These are phyloP conservation scores for Litsea cubeba DNA, from an alignment of 164 flowering plant genomes.

Conservation along the genomic window DNA sequence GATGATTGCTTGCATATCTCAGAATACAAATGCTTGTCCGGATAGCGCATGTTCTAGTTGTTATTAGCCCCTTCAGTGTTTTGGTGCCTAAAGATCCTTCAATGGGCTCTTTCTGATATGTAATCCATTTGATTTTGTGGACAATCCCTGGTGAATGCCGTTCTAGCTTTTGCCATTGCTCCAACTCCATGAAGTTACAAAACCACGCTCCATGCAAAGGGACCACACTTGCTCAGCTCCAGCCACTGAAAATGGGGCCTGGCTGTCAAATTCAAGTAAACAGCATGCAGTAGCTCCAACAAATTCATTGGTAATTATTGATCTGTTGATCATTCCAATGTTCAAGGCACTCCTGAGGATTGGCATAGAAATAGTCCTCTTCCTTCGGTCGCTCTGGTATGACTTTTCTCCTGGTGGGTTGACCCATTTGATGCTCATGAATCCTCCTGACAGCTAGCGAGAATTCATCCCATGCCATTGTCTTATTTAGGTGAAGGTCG, in stretches of 20 bases:
- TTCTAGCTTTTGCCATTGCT: too few species aligned
- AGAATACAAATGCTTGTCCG: too few species aligned
- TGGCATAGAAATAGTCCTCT: constrained; percentile 14
- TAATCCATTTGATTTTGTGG: too few species aligned
- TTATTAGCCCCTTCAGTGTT: too few species aligned
- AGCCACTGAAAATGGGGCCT: constrained; percentile 2
- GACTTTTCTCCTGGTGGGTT: constrained; percentile 13
- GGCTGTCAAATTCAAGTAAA: neutral
- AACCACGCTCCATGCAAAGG: too few species aligned
- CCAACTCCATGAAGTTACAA: too few species aligned
- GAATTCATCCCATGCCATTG: constrained; percentile 12
- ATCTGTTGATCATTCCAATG: constrained; percentile 3
- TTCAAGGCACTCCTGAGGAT: constrained; percentile 14
- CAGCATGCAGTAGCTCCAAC: neutral
- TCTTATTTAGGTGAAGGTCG: constrained; percentile 12
- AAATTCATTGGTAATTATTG: neutral
- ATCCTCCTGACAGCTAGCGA: neutral
- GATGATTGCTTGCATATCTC: too few species aligned
- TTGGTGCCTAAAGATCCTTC: too few species aligned
- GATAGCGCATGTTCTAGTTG: too few species aligned
- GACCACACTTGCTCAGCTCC: constrained; percentile 1
- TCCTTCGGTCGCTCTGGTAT: constrained; percentile 6
- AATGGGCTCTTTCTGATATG: too few species aligned
- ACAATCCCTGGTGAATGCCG: too few species aligned
- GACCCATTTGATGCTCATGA: constrained; percentile 12